phyloP scores from a whole-genome alignment of 2,329 filamentous ascomycete genomes.

The Onygena corvina region DNA sequence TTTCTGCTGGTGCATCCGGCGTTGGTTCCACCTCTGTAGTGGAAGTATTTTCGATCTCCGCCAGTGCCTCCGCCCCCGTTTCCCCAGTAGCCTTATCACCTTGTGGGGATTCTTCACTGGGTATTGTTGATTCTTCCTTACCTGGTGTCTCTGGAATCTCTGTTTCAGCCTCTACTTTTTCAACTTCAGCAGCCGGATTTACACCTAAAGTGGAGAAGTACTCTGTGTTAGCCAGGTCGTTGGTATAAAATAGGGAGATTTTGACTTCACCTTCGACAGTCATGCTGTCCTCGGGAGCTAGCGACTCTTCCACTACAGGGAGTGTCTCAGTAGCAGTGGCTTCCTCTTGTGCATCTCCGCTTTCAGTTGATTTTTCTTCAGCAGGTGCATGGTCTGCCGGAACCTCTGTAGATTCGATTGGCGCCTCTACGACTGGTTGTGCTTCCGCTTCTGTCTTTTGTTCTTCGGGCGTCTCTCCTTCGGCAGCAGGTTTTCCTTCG shows the following conservation, averaged over 20 bases:
- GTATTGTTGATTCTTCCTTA: constrained; percentile 7
- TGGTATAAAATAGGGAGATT: background rate
- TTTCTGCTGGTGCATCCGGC: constrained; percentile 1
- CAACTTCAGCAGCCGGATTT: constrained; percentile 11
- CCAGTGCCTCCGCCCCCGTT: background rate
- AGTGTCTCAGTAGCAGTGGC: background rate
- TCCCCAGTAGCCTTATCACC: background rate
- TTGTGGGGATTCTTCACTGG: constrained; percentile 5
- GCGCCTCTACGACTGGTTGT: background rate
- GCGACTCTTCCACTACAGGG: background rate
- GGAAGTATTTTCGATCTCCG: background rate
- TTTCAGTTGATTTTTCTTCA: constrained; percentile 5
- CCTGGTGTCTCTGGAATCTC: constrained; percentile 11
- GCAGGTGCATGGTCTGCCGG: background rate
- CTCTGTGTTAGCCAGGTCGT: constrained; percentile 7
- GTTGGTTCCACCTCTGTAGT: constrained; percentile 3
- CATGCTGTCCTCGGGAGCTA: constrained; percentile 1
- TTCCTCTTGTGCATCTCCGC: background rate
- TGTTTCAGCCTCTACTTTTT: constrained; percentile 15
- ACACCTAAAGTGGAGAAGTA: constrained; percentile 10
- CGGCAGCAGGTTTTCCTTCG: background rate
- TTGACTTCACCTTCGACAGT: constrained; percentile 9
- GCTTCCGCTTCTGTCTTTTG: too few relatives aligned
- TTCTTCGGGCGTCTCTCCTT: too few relatives aligned
- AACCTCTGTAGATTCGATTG: too few relatives aligned